These are phyloP conservation scores for Nitzschia palea DNA, from an alignment of 108 stramenopile genomes.

Conservation along the genomic window DNA sequence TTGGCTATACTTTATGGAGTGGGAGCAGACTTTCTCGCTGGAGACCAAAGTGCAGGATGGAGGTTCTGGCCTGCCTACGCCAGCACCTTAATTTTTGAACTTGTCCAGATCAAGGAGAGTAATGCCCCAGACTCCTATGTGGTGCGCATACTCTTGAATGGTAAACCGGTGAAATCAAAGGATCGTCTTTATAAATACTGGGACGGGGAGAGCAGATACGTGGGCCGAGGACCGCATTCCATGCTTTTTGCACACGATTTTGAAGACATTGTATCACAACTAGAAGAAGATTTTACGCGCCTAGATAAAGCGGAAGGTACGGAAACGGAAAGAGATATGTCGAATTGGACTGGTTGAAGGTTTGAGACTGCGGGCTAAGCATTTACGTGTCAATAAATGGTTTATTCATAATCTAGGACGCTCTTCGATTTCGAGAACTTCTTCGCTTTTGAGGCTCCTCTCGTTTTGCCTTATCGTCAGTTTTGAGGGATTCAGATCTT, in stretches of 20 bases:
- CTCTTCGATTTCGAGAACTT: conserved; percentile 15
- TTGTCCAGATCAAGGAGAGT: conserved; percentile 19
- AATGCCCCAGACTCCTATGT: conserved; percentile 3
- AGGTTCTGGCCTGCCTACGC: conserved; percentile 48
- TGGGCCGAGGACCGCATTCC: conserved; percentile 18
- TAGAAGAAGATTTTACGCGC: conserved; percentile 14
- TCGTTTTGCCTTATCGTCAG: neutral
- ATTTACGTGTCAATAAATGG: too few relatives aligned
- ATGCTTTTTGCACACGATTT: conserved; percentile 28
- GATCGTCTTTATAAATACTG: neutral
- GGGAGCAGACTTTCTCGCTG: conserved; percentile 64
- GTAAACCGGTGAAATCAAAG: conserved; percentile 19
- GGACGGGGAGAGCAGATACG: neutral
- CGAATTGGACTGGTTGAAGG: conserved; percentile 14
- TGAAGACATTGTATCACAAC: conserved; percentile 14
- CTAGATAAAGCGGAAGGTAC: neutral
- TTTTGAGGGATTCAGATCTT: neutral
- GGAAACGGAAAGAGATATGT: neutral
- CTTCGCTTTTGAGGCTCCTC: conserved; percentile 11
- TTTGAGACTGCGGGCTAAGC: neutral
- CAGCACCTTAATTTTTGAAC: conserved; percentile 39
- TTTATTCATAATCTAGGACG: too few relatives aligned
- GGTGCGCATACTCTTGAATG: conserved; percentile 38
- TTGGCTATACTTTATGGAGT: conserved; percentile 70
- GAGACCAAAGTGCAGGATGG: conserved; percentile 17